Conservation (phyloP, 208 protist genomes). For the Leishmania aethiopica region DNA sequence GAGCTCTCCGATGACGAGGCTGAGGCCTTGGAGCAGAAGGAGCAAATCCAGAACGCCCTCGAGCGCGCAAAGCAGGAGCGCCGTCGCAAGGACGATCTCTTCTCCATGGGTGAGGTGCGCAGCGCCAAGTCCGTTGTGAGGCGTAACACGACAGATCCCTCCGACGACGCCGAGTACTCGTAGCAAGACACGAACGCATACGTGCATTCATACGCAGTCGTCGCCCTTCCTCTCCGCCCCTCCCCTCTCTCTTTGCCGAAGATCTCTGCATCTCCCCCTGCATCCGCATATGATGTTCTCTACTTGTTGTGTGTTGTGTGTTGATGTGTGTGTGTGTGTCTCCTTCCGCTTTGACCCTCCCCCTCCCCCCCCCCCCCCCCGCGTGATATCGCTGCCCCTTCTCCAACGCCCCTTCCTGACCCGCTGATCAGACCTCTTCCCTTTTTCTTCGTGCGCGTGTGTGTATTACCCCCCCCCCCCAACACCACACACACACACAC, state of each 20-base stretch:
- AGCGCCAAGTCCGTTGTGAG: slow-evolving; percentile 51
- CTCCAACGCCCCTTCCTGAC: too few relatives aligned
- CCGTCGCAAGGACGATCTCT: slow-evolving; percentile 66
- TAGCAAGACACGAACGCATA: background rate
- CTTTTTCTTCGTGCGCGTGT: slow-evolving; percentile 10
- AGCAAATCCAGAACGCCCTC: slow-evolving; percentile 72
- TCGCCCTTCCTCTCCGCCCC: background rate
- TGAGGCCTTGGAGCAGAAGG: slow-evolving; percentile 71
- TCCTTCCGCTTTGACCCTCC: background rate
- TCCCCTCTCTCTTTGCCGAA: background rate
- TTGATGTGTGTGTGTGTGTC: background rate
- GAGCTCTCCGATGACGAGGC: slow-evolving; percentile 52
- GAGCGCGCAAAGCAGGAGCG: slow-evolving; percentile 79
- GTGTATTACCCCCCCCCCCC: background rate
- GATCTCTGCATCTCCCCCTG: background rate
- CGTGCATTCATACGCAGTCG: background rate
- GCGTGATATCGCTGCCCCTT: background rate
- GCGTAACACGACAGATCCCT: slow-evolving; percentile 8
- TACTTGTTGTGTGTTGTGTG: slow-evolving; percentile 1
- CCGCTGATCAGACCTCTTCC: background rate
- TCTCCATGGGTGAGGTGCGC: slow-evolving; percentile 73
- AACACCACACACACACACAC: background rate
- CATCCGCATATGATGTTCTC: background rate
- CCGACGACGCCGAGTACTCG: slow-evolving; percentile 28
- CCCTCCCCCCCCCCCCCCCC: background rate